These are phyloP conservation scores for Panaeolus papilionaceus DNA, from an alignment of 768 basidiomycete species.

Conservation along the genomic window DNA sequence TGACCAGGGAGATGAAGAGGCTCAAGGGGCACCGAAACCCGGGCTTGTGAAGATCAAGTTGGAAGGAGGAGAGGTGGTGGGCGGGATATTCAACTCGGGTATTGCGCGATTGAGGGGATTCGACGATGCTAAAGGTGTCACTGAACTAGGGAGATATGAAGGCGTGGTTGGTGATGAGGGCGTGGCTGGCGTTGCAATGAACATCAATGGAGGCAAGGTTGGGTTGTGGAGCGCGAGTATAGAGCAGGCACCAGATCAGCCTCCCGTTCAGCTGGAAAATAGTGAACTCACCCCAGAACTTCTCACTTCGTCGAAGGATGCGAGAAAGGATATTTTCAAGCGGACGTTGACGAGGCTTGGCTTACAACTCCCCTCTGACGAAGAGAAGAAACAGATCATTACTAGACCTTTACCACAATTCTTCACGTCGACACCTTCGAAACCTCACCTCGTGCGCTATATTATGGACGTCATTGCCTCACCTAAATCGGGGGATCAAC, in stretches of 20 bases:
- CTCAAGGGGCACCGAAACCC: conserved; percentile 18
- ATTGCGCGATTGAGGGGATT: conserved; percentile 37
- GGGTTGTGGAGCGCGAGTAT: conserved; percentile 63
- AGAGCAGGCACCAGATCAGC: conserved; percentile 57
- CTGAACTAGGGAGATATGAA: conserved; percentile 39
- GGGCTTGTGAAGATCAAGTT: conserved; percentile 26
- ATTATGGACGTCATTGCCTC: conserved; percentile 45
- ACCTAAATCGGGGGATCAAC: conserved; percentile 35
- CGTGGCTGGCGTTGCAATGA: conserved; percentile 39
- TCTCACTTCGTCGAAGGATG: conserved; percentile 25
- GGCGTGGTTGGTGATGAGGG: conserved; percentile 26
- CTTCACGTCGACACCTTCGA: conserved; percentile 52
- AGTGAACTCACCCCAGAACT: conserved; percentile 27
- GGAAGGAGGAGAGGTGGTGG: conserved; percentile 31
- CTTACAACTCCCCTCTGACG: conserved; percentile 47
- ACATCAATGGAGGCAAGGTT: conserved; percentile 53
- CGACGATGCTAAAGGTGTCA: conserved; percentile 30
- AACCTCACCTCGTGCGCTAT: conserved; percentile 44
- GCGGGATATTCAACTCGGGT: conserved; percentile 35
- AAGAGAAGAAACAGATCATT: conserved; percentile 34
- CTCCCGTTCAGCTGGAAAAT: conserved; percentile 37
- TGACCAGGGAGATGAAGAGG: conserved; percentile 21
- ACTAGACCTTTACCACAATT: conserved; percentile 64
- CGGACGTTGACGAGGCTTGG: conserved; percentile 42
- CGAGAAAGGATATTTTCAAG: conserved; percentile 33